Conservation (phyloP, 768 basidiomycete genomes). For the Tricholoma terreum region DNA sequence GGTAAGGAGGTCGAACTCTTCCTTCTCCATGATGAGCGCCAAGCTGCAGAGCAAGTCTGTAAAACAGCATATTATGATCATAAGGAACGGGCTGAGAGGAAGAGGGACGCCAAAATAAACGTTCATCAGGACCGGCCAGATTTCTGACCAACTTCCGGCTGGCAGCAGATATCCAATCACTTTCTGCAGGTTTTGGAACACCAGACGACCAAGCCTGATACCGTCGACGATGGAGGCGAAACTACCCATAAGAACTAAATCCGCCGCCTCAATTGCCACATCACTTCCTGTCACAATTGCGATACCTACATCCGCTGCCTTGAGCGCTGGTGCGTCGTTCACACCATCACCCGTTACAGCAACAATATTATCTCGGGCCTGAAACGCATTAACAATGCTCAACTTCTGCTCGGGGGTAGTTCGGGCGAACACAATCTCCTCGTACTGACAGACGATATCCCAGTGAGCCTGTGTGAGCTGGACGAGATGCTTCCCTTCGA, state of each 20-base stretch:
- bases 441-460: slow-evolving; percentile 37
- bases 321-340: slow-evolving; percentile 50
- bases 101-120: slow-evolving; percentile 58
- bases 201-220: slow-evolving; percentile 54
- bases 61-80: slow-evolving; percentile 20
- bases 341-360: slow-evolving; percentile 59
- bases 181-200: slow-evolving; percentile 57
- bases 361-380: slow-evolving; percentile 45
- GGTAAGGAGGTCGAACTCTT: slow-evolving; percentile 18
- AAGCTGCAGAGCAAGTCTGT: slow-evolving; percentile 13
- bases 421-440: slow-evolving; percentile 49
- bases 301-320: slow-evolving; percentile 54
- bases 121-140: slow-evolving; percentile 51
- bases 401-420: slow-evolving; percentile 59
- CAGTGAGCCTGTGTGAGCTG: slow-evolving; percentile 36
- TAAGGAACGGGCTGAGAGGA: slow-evolving; percentile 40
- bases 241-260: slow-evolving; percentile 51
- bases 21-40: slow-evolving; percentile 16
- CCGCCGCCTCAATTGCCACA: slow-evolving; percentile 52
- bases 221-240: slow-evolving; percentile 56
- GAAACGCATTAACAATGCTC: slow-evolving; percentile 52
- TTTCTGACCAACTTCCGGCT: slow-evolving; percentile 55
- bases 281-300: slow-evolving; percentile 44
- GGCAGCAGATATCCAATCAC: slow-evolving; percentile 41
- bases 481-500: slow-evolving; percentile 44